Conservation (phyloP, 2,329 filamentous ascomycete species). For the Nectriaceae sp. region DNA sequence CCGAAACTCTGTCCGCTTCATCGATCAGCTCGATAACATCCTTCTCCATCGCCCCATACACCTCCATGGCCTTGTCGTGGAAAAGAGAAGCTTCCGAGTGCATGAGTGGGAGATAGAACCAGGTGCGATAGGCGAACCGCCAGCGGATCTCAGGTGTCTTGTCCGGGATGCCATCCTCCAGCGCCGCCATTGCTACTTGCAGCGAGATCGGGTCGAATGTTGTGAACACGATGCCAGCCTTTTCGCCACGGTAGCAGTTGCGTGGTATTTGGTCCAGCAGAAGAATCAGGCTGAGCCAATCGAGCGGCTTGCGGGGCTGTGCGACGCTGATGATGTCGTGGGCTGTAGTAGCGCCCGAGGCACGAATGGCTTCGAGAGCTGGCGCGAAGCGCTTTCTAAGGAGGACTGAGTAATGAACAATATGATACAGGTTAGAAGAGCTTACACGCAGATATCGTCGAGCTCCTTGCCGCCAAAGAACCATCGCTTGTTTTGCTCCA, state of each 20-base stretch:
- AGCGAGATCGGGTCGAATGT: conserved; percentile 58
- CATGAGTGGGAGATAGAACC: conserved; percentile 63
- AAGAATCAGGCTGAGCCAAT: conserved; percentile 53
- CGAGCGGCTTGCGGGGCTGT: conserved; percentile 28
- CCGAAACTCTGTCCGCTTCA: conserved; percentile 1
- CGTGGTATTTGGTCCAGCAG: conserved; percentile 65
- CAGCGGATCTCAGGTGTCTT: conserved; percentile 31
- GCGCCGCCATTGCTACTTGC: conserved; percentile 42
- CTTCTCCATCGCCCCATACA: conserved; percentile 32
- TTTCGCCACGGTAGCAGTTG: conserved; percentile 58
- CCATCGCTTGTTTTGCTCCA: conserved; percentile 34
- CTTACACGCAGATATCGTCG: conserved; percentile 39
- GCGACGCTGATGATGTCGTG: conserved; percentile 31
- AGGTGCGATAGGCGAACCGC: conserved; percentile 45
- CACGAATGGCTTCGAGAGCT: conserved; percentile 35
- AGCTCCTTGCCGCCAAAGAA: conserved; percentile 36
- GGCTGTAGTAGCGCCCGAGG: conserved; percentile 27
- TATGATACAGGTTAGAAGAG: background rate
- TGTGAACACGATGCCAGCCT: conserved; percentile 47
- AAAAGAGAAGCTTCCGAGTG: conserved; percentile 54
- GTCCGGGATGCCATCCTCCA: conserved; percentile 34
- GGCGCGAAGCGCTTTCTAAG: conserved; percentile 34
- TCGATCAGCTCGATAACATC: conserved; percentile 36
- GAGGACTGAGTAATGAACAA: rapidly evolving
- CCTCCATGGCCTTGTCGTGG: conserved; percentile 42